phyloP scores from a whole-genome alignment of 805 yeast genomes.

The Pichia nakasei region DNA sequence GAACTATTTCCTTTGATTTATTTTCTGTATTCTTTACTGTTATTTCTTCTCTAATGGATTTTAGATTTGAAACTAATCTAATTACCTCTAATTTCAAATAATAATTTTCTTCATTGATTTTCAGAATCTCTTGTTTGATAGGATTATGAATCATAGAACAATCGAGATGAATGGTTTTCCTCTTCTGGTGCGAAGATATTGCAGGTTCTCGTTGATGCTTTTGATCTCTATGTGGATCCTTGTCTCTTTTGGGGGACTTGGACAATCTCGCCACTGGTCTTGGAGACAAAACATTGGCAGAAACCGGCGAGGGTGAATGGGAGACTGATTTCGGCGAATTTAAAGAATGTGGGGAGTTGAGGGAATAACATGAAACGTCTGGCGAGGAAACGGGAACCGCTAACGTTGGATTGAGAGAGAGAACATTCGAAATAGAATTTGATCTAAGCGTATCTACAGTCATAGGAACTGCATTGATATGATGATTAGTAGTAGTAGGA shows the following conservation, averaged over 20 bases:
- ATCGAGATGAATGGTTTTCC: conserved; percentile 13
- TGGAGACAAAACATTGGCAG: conserved; percentile 2
- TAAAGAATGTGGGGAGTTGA: background rate
- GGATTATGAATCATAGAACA: conserved; percentile 23
- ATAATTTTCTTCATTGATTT: conserved; percentile 38
- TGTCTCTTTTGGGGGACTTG: background rate
- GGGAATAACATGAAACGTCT: background rate
- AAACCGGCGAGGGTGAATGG: conserved; percentile 7
- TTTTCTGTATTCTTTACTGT: background rate
- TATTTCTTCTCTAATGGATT: conserved; percentile 23
- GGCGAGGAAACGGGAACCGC: background rate
- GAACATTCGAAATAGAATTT: conserved; percentile 42
- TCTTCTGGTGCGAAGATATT: background rate
- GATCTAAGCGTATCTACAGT: background rate
- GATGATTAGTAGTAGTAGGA: too few species aligned
- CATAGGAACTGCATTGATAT: too few species aligned
- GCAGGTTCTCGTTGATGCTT: background rate
- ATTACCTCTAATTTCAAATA: conserved; percentile 35
- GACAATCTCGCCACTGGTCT: background rate
- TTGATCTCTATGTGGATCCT: background rate
- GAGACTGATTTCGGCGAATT: background rate
- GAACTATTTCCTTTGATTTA: background rate
- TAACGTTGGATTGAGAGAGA: background rate
- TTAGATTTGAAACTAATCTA: conserved; percentile 36
- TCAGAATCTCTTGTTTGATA: conserved; percentile 31